These are phyloP conservation scores for Mortierella polycephala DNA, from an alignment of 371 early-diverging fungal species.

Conservation along the genomic window DNA sequence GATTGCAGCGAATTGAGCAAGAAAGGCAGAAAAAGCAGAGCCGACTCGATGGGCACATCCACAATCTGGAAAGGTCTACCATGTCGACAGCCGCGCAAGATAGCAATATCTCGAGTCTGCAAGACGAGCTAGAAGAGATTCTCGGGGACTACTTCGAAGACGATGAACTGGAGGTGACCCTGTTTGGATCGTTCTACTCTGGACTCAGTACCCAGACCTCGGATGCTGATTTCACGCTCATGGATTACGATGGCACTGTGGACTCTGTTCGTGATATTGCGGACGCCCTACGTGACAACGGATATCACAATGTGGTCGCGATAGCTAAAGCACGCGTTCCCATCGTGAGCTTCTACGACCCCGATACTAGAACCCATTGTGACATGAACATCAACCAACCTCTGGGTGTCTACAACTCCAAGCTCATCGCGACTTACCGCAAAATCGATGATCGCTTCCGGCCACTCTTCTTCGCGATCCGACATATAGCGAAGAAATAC, in stretches of 20 bases:
- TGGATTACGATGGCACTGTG: background rate
- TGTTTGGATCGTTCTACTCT: conserved; percentile 11
- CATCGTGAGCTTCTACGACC: conserved; percentile 9
- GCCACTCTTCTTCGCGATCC: conserved; percentile 65
- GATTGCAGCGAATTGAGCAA: background rate
- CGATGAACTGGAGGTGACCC: background rate
- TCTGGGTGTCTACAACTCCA: conserved; percentile 67
- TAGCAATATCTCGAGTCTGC: background rate
- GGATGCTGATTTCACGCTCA: conserved; percentile 13
- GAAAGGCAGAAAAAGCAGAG: background rate
- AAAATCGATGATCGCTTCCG: conserved; percentile 64
- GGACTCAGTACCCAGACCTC: conserved; percentile 5
- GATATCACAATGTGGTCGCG: background rate
- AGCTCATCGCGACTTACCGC: conserved; percentile 64
- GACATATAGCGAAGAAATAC: conserved; percentile 61
- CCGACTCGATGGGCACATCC: background rate
- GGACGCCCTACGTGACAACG: background rate
- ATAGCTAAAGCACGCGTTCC: conserved; percentile 13
- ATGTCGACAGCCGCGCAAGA: too few relatives aligned
- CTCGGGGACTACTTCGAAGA: background rate
- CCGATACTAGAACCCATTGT: conserved; percentile 36
- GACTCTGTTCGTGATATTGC: background rate
- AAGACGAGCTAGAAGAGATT: background rate
- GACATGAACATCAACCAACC: conserved; percentile 69
- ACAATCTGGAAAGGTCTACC: background rate